Evolutionary conservation across 257 asterid genomes (phyloP).

Genomic region (Fraxinus pennsylvanica): DNA sequence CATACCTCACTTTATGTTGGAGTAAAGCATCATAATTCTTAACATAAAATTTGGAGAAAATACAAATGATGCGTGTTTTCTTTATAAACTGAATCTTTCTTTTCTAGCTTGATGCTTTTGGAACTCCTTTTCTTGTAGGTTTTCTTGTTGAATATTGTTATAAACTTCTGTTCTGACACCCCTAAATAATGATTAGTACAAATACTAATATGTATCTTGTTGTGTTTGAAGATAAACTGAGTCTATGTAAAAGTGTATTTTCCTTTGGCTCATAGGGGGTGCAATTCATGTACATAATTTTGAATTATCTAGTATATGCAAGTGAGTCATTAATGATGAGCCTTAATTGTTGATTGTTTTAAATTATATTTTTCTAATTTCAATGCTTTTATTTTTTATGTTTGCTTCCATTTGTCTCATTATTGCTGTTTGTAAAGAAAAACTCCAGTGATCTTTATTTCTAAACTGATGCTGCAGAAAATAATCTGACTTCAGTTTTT

Average conservation of each 20-base stretch:
- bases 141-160: slow-evolving; percentile 1
- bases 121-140: background rate
- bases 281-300: background rate
- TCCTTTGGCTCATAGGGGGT: too few species aligned
- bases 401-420: background rate
- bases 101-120: background rate
- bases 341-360: background rate
- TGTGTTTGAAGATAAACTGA: background rate
- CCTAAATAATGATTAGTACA: background rate
- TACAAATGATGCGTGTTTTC: background rate
- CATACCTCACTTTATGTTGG: slow-evolving; percentile 2
- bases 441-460: too few species aligned
- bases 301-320: slow-evolving; percentile 2
- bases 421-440: background rate
- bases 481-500: background rate
- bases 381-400: background rate
- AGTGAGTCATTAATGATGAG: background rate
- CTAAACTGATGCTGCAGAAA: background rate
- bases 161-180: background rate
- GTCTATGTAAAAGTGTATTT: background rate
- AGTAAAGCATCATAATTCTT: slow-evolving; percentile 12
- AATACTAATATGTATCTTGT: background rate
- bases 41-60: slow-evolving; percentile 9
- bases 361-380: background rate
- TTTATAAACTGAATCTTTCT: slow-evolving; percentile 5